Conservation (phyloP, 441 rosid species). For the Cnidoscolus chayamansa region DNA sequence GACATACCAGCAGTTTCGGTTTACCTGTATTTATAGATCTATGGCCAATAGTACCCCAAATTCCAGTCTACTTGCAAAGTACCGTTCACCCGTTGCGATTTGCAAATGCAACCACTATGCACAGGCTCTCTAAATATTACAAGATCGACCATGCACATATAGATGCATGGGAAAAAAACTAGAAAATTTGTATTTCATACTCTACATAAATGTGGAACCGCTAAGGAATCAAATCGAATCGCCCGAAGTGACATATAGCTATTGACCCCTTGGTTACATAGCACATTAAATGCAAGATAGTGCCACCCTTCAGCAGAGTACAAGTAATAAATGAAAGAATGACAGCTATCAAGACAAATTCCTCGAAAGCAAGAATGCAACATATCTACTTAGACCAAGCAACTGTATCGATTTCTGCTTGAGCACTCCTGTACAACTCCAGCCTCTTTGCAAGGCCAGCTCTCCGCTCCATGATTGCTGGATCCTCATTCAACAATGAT, state of each 20-base stretch:
- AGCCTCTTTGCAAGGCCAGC: constrained; percentile 71
- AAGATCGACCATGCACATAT: not conserved
- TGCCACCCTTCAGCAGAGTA: not conserved
- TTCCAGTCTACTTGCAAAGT: too few species aligned
- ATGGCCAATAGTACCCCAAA: too few species aligned
- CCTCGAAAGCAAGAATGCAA: not conserved
- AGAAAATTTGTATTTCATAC: not conserved
- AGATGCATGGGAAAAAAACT: constrained; percentile 13
- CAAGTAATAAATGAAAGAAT: constrained; percentile 34
- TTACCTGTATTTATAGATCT: too few species aligned
- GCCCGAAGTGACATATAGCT: not conserved
- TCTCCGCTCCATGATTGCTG: constrained; percentile 92
- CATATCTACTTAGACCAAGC: constrained; percentile 84
- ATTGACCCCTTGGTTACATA: constrained; percentile 2
- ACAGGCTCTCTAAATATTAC: constrained; percentile 8
- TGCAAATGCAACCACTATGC: not conserved
- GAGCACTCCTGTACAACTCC: constrained; percentile 85
- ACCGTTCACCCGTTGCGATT: not conserved
- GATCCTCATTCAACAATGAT: constrained; percentile 82
- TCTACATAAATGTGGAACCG: constrained; percentile 15
- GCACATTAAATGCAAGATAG: constrained; percentile 10
- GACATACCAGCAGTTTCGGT: too few species aligned
- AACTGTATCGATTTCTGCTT: constrained; percentile 77
- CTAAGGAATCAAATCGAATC: constrained; percentile 1
- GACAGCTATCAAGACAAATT: constrained; percentile 13